Percentiles rank a stretch among this genome's conserved stretches.
Evolutionary conservation across 2,329 filamentous ascomycete genomes (phyloP).

Genomic region (Amylocarpus encephaloides): DNA sequence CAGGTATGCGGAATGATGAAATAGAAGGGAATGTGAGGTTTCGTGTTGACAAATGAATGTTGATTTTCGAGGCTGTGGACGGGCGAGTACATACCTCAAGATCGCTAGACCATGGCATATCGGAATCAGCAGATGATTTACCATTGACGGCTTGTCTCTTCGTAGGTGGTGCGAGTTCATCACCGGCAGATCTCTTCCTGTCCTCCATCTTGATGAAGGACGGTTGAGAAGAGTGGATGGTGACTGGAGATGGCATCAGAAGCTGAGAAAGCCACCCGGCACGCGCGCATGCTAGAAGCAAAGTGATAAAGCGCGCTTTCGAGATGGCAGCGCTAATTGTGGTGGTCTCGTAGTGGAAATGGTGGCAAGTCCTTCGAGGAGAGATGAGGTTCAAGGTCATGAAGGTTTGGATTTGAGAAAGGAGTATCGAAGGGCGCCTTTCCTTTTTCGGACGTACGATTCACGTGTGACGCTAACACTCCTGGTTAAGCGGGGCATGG

Average conservation of each 20-base stretch:
- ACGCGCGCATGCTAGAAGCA: constrained; percentile 30
- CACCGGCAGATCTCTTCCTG: constrained; percentile 89
- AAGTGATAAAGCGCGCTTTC: constrained; percentile 16
- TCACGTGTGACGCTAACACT: not conserved
- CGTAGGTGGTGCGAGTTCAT: constrained; percentile 79
- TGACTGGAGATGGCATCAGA: constrained; percentile 72
- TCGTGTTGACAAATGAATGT: constrained; percentile 15
- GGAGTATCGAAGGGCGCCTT: too few species aligned
- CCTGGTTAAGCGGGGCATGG: too few species aligned
- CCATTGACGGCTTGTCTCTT: constrained; percentile 93
- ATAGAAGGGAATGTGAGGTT: constrained; percentile 10
- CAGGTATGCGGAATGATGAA: constrained; percentile 15
- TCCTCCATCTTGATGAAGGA: constrained; percentile 96
- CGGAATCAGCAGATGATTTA: constrained; percentile 57
- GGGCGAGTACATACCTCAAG: constrained; percentile 60
- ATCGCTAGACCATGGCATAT: constrained; percentile 65
- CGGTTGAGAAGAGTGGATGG: constrained; percentile 69
- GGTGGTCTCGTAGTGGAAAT: not conserved
- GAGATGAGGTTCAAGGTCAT: not conserved
- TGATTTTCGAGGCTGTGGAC: constrained; percentile 13
- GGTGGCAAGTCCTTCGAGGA: not conserved
- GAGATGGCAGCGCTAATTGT: constrained; percentile 6
- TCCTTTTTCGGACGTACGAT: not conserved
- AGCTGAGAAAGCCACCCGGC: constrained; percentile 37
- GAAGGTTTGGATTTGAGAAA: too few species aligned